Evolutionary conservation across 1,284 basidiomycete genomes (phyloP).

Genomic region (Marasmius oreades): DNA sequence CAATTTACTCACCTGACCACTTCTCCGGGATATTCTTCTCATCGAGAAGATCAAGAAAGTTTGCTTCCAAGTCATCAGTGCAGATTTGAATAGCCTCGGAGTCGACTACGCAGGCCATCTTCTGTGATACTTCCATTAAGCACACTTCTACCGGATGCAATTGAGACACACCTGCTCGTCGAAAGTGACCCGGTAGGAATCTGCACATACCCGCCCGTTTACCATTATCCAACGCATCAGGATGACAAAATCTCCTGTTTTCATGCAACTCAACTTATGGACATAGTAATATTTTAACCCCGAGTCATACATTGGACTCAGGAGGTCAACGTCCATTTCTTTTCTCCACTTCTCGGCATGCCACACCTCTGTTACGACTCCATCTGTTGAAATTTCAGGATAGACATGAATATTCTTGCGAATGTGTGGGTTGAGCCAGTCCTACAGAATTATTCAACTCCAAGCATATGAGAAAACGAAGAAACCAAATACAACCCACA

Average conservation of each 20-base stretch:
- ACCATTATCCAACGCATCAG: neutral
- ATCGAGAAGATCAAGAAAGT: neutral
- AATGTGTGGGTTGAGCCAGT: conserved; percentile 6
- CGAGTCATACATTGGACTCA: neutral
- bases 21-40: neutral
- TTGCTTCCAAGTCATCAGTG: neutral
- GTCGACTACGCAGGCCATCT: neutral
- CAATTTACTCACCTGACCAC: neutral
- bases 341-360: neutral
- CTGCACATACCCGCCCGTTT: neutral
- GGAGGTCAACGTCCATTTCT: neutral
- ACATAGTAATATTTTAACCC: neutral
- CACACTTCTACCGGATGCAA: neutral
- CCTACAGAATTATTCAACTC: too few relatives aligned
- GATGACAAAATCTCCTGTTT: neutral
- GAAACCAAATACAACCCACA: too few relatives aligned
- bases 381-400: neutral
- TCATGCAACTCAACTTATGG: neutral
- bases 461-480: too few relatives aligned
- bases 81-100: neutral
- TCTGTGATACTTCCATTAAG: neutral
- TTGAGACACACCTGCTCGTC: neutral
- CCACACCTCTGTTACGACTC: neutral
- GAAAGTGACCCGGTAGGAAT: neutral
- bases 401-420: conserved; percentile 2